Percentiles rank a stretch among this genome's conserved stretches.
These are phyloP conservation scores for Apium graveolens DNA, from an alignment of 129 eudicot genomes.

Conservation along the genomic window DNA sequence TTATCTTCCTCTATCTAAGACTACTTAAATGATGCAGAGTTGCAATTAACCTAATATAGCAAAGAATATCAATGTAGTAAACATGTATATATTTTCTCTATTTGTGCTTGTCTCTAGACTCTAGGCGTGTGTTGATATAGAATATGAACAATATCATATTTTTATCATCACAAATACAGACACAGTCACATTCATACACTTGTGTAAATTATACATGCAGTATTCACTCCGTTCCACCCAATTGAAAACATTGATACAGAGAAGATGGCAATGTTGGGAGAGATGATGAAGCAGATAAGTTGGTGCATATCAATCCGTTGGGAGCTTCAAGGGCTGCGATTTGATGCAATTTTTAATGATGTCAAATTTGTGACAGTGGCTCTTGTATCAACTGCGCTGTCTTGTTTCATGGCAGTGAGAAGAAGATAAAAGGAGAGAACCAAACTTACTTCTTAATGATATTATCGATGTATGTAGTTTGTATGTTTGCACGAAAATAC, in stretches of 20 bases:
- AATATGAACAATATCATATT: background rate
- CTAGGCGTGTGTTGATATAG: background rate
- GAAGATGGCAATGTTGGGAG: background rate
- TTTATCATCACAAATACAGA: background rate
- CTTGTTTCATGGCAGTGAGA: conserved; percentile 1
- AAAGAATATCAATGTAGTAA: background rate
- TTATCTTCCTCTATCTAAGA: background rate
- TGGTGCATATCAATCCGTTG: conserved; percentile 11
- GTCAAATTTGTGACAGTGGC: background rate
- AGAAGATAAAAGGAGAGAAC: background rate
- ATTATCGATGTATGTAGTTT: background rate
- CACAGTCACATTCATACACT: background rate
- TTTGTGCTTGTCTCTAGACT: background rate
- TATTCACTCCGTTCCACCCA: background rate
- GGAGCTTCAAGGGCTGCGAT: conserved; percentile 26
- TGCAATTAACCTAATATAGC: background rate
- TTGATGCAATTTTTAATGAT: conserved; percentile 13
- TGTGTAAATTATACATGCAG: background rate
- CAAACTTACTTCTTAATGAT: background rate
- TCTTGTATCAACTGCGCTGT: conserved; percentile 2
- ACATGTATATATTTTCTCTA: background rate
- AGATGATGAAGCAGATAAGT: conserved; percentile 10
- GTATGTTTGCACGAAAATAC: too few species aligned
- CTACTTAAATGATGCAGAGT: background rate
- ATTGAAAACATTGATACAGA: background rate